Evolutionary conservation across 2,329 filamentous ascomycete genomes (phyloP).

Genomic region (Fusarium guadeloupense): DNA sequence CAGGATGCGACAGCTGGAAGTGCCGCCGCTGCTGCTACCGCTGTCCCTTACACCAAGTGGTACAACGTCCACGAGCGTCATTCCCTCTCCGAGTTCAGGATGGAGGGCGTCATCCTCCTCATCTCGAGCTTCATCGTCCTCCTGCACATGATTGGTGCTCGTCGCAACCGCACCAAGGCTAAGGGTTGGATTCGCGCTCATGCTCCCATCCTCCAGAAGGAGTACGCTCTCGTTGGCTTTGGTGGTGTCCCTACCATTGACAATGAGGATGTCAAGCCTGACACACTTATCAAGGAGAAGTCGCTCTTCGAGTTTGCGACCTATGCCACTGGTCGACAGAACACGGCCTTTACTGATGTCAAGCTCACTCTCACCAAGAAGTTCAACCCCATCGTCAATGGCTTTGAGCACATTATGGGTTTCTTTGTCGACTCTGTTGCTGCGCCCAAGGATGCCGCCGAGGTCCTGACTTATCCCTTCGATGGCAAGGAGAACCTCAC

Average conservation of each 20-base stretch:
- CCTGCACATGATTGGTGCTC: slow-evolving; percentile 83
- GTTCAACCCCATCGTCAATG: slow-evolving; percentile 77
- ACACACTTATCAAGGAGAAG: slow-evolving; percentile 79
- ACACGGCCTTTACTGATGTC: slow-evolving; percentile 89
- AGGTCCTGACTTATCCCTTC: slow-evolving; percentile 85
- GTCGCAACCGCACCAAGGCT: slow-evolving; percentile 81
- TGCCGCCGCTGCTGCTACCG: slow-evolving; percentile 58
- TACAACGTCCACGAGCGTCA: slow-evolving; percentile 96
- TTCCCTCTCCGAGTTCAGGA: slow-evolving; percentile 82
- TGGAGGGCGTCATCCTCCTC: slow-evolving; percentile 83
- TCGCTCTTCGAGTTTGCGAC: slow-evolving; percentile 85
- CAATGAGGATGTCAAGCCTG: slow-evolving; percentile 49
- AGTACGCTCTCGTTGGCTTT: slow-evolving; percentile 91
- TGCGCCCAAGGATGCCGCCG: slow-evolving; percentile 74
- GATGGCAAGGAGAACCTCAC: slow-evolving; percentile 88
- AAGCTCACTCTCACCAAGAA: slow-evolving; percentile 83
- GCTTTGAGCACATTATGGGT: slow-evolving; percentile 72
- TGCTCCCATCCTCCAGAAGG: slow-evolving; percentile 74
- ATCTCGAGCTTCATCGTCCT: slow-evolving; percentile 78
- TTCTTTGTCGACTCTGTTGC: slow-evolving; percentile 84
- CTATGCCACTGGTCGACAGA: slow-evolving; percentile 92
- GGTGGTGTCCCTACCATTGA: slow-evolving; percentile 63
- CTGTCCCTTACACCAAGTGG: slow-evolving; percentile 87
- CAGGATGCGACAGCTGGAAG: slow-evolving; percentile 58
- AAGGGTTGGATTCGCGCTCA: slow-evolving; percentile 82